Conservation (phyloP, 2,329 filamentous ascomycete species). For the Trichoderma atrobrunneum region DNA sequence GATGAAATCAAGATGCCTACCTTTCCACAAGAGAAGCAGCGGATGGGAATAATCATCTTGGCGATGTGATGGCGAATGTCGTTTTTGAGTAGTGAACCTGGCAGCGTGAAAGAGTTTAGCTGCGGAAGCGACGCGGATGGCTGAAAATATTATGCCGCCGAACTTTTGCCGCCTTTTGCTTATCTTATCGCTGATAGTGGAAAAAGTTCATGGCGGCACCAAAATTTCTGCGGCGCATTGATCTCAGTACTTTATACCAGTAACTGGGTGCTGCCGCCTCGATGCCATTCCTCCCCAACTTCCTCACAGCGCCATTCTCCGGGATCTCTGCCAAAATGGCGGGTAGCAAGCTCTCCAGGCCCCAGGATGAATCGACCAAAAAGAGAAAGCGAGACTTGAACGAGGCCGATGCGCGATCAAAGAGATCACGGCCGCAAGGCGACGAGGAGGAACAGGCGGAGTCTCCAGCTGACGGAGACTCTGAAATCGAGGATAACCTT, state of each 20-base stretch:
- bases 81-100: constrained; percentile 15
- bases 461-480: neutral
- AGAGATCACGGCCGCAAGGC: constrained; percentile 33
- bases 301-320: neutral
- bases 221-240: constrained; percentile 36
- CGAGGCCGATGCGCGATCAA: constrained; percentile 42
- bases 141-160: constrained; percentile 30
- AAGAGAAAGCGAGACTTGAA: constrained; percentile 48
- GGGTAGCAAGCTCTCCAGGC: constrained; percentile 32
- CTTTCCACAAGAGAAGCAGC: constrained; percentile 99
- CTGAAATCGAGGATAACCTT: neutral
- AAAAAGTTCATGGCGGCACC: constrained; percentile 42
- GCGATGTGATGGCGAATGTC: constrained; percentile 15
- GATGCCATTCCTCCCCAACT: constrained; percentile 6
- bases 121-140: neutral
- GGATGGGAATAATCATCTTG: constrained; percentile 97
- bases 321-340: constrained; percentile 32
- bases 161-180: constrained; percentile 32
- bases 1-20: constrained; percentile 46
- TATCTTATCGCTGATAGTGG: constrained; percentile 39
- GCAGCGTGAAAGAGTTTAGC: constrained; percentile 22
- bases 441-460: constrained; percentile 2
- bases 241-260: constrained; percentile 1
- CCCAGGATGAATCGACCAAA: constrained; percentile 39
- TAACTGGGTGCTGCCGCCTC: constrained; percentile 20